A percentile compares a stretch with the other conserved stretches of the same genome.
phyloP scores from a whole-genome alignment of 2,329 filamentous ascomycete genomes.

The Talaromyces pinophilus region DNA sequence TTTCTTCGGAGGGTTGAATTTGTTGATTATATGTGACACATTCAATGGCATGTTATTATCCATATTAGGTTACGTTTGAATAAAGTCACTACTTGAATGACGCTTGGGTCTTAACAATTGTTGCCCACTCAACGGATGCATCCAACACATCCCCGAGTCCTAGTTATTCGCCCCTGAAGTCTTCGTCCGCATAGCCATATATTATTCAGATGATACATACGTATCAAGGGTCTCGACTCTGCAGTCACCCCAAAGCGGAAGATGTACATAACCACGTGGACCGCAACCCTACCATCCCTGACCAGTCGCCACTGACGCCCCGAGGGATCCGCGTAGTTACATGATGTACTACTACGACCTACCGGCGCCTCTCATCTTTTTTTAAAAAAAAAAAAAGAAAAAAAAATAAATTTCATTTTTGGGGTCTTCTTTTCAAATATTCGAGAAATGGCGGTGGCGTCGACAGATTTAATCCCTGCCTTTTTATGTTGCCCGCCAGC shows the following conservation, averaged over 20 bases:
- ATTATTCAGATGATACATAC: neutral
- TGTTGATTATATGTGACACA: neutral
- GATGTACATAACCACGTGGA: neutral
- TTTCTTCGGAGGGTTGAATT: neutral
- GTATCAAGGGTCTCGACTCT: neutral
- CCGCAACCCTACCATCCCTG: neutral
- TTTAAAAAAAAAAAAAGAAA: too few species aligned
- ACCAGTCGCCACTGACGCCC: neutral
- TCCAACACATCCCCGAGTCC: neutral
- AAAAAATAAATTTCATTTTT: neutral
- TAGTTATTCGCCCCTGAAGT: neutral
- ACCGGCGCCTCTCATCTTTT: neutral
- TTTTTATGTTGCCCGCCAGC: neutral
- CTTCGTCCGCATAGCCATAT: neutral
- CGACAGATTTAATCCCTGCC: neutral
- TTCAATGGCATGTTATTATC: neutral
- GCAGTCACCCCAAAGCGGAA: neutral
- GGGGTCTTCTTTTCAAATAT: neutral
- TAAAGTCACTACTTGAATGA: neutral
- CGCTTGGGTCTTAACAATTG: neutral
- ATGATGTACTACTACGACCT: neutral
- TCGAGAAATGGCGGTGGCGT: neutral
- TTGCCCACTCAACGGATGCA: conserved; percentile 4
- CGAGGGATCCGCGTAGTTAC: neutral
- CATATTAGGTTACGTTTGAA: neutral